Conservation (phyloP, 192 early-diverging fungal genomes). For the Coemansia umbellata region DNA sequence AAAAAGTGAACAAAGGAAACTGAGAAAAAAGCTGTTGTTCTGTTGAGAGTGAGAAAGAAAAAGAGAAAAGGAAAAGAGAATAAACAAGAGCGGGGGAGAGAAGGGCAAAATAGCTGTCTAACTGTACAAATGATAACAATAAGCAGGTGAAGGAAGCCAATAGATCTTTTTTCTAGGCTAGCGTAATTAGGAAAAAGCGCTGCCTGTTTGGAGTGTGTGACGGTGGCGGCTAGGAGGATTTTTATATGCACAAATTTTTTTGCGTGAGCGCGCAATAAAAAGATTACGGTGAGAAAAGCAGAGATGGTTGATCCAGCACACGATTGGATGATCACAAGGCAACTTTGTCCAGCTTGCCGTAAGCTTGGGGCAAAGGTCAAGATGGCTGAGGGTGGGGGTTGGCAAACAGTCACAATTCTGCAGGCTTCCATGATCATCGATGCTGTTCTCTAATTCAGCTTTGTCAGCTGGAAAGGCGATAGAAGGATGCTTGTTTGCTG, state of each 20-base stretch:
- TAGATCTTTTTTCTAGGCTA: too few species aligned
- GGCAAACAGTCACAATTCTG: slow-evolving; percentile 8
- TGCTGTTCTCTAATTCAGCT: neutral
- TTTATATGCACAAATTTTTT: too few species aligned
- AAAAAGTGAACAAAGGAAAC: neutral
- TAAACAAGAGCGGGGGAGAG: neutral
- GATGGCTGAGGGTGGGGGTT: neutral
- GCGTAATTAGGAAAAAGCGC: too few species aligned
- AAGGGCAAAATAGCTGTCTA: neutral
- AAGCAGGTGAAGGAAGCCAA: neutral
- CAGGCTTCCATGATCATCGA: slow-evolving; percentile 9
- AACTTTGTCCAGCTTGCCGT: too few species aligned
- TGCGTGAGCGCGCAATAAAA: neutral
- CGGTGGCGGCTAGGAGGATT: too few species aligned
- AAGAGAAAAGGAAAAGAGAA: neutral
- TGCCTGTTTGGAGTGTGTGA: too few species aligned
- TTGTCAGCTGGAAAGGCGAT: too few species aligned
- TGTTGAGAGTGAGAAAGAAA: neutral
- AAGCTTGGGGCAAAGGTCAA: too few species aligned
- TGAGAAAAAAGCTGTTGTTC: slow-evolving; percentile 4
- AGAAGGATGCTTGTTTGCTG: neutral
- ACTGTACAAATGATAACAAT: neutral
- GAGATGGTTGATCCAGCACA: slow-evolving; percentile 3
- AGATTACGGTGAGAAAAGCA: slow-evolving; percentile 16
- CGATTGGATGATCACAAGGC: slow-evolving; percentile 22